phyloP scores from a whole-genome alignment of 495 filamentous ascomycete species.

The Astrothelium macrocarpum region DNA sequence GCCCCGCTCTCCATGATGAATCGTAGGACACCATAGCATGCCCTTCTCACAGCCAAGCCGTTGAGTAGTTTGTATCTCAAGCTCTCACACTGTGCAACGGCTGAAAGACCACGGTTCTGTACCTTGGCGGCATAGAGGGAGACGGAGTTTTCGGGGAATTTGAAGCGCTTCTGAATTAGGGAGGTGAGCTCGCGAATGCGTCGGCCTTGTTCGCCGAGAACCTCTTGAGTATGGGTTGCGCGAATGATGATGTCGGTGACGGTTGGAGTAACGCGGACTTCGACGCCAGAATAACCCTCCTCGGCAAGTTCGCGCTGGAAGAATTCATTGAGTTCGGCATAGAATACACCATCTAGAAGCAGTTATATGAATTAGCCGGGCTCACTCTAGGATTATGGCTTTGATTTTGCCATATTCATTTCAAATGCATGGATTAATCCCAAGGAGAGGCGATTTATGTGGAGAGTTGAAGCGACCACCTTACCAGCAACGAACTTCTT shows the following conservation, averaged over 20 bases:
- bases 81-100: conserved; percentile 99
- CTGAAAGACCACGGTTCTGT: conserved; percentile 98
- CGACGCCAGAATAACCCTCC: conserved; percentile 99
- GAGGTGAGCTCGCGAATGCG: conserved; percentile 99
- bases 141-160: conserved; percentile 99
- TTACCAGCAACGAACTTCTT: conserved; percentile 92
- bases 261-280: conserved; percentile 98
- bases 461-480: conserved; percentile 10
- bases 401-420: neutral
- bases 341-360: conserved; percentile 85
- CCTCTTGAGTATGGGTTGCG: conserved; percentile 99
- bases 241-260: conserved; percentile 99
- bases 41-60: conserved; percentile 91
- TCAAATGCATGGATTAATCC: neutral
- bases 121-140: conserved; percentile 99
- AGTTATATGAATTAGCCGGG: neutral
- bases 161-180: conserved; percentile 99
- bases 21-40: conserved; percentile 98
- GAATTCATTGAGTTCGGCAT: conserved; percentile 99
- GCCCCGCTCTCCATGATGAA: conserved; percentile 99
- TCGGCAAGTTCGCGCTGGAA: conserved; percentile 99
- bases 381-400: neutral
- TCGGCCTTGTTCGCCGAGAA: conserved; percentile 98
- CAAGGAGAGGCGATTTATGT: neutral
- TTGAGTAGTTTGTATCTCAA: conserved; percentile 99